Evolutionary conservation across 495 filamentous ascomycete genomes (phyloP), one percentile per base, ranked within the genome.

Genomic region (Podospora didyma): DNA sequence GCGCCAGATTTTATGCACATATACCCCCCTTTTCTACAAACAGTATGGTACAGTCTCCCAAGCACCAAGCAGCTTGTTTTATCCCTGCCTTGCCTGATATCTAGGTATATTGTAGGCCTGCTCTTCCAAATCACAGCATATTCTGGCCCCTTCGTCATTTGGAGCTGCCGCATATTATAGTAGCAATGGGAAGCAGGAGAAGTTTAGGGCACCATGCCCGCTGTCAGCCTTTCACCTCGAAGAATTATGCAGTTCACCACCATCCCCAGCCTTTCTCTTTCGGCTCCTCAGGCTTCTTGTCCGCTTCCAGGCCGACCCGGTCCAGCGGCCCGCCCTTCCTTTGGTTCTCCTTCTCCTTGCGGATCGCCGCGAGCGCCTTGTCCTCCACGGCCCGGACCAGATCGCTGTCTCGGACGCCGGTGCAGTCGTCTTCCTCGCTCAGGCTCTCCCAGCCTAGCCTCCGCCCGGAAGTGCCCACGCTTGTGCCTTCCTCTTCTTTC

Each of bases 401-500:
- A 46, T 74, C 72, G 53, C 70, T 73, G 37, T 69, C 72, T 45
- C 69, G 56, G 50, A 68, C 63, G 17, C 69, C 73, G 14, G 65
- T 42, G 5, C 48, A 51, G 59, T 73, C 65, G 58, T 72, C 70
- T 54, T 74, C 69, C 54, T 74, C 69, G 51, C 60, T 68, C 16
- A 70, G 58, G 28, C 62, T 61, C 63, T 74, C 72, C 37, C 62
- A 68, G 14, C 70, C 70, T 19, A 73, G 57, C 20, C 68, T 66
- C 54, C 57, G 50, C 53, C 72, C 60, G 26, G 70, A 63, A n/a
- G 59, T 64, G 9, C 62, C 57, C 10, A 54, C 35, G 53, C 69
- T 57, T 22, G 70, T 65, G 41, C 68, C 75, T 28, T 81, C 79
- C 21, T 84, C 76, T 52, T 89, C 86, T 57, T 82, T 80, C 69